Conservation (phyloP, 306 rosid species). For the Quercus rubra region DNA sequence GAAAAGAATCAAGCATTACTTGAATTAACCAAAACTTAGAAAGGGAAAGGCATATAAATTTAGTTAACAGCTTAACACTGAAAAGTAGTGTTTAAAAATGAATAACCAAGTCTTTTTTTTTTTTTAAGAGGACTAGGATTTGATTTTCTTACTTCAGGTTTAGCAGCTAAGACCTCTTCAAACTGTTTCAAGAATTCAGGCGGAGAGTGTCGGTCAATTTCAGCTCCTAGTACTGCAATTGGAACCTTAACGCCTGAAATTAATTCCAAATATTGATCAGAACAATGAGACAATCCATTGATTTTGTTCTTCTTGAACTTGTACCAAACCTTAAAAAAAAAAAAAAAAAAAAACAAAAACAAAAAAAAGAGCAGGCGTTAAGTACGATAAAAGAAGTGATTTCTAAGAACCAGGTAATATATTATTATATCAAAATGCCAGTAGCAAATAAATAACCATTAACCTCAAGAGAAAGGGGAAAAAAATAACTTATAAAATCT, state of each 20-base stretch:
- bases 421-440: not conserved
- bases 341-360: no score
- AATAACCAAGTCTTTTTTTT: no score
- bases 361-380: no score
- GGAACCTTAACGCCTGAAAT: constrained; percentile 55
- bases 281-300: not conserved
- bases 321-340: not conserved
- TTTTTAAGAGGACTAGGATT: not conserved
- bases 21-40: no score
- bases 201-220: constrained; percentile 44
- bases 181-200: constrained; percentile 58
- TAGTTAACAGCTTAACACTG: no score
- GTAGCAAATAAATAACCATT: not conserved
- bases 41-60: not conserved
- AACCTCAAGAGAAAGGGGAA: not conserved
- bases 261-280: constrained; percentile 1
- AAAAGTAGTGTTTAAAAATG: no score
- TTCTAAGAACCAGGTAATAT: not conserved
- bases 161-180: constrained; percentile 48
- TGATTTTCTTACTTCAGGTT: constrained; percentile 38
- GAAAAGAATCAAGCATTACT: not conserved
- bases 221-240: constrained; percentile 56
- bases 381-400: not conserved
- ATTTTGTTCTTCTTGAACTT: not conserved
- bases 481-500: not conserved